These are phyloP conservation scores for Furcasterigmium furcatum DNA, from an alignment of 2,329 filamentous ascomycete species.

Conservation along the genomic window DNA sequence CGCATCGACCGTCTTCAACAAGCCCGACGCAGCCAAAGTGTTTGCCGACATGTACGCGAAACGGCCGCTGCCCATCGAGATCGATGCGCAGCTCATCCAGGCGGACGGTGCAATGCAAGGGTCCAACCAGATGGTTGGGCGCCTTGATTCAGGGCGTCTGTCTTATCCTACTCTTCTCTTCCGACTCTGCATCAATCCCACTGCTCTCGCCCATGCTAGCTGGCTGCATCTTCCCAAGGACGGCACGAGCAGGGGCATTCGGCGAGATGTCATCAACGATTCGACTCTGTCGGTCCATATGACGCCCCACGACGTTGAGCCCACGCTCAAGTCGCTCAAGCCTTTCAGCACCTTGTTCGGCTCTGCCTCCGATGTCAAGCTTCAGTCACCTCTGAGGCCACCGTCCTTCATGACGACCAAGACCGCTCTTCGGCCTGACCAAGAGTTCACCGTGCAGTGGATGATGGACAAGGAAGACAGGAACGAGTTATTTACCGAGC, in stretches of 20 bases:
- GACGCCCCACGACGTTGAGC: constrained; percentile 3
- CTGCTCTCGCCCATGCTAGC: constrained; percentile 12
- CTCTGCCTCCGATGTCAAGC: no score
- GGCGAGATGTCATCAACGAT: background rate
- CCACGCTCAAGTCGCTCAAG: constrained; percentile 8
- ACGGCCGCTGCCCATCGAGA: background rate
- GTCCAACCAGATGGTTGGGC: no score
- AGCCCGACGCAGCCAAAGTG: background rate
- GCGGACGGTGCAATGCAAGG: background rate
- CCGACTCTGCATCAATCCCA: constrained; percentile 11
- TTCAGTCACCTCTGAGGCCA: background rate
- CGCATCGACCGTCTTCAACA: background rate
- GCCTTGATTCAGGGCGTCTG: no score
- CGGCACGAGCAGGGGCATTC: background rate
- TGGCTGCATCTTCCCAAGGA: constrained; percentile 9
- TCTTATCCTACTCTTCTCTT: background rate
- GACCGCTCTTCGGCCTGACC: constrained; percentile 14
- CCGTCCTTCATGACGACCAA: constrained; percentile 11
- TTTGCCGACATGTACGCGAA: background rate
- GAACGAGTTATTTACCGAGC: constrained; percentile 24
- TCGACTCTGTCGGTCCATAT: background rate
- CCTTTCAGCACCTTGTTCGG: constrained; percentile 25
- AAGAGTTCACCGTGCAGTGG: constrained; percentile 17
- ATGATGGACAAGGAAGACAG: constrained; percentile 18
- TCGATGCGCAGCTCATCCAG: background rate